Base-by-base conservation (phyloP, 2,329 filamentous ascomycete species). In the Apiospora pterosperma region DNA sequence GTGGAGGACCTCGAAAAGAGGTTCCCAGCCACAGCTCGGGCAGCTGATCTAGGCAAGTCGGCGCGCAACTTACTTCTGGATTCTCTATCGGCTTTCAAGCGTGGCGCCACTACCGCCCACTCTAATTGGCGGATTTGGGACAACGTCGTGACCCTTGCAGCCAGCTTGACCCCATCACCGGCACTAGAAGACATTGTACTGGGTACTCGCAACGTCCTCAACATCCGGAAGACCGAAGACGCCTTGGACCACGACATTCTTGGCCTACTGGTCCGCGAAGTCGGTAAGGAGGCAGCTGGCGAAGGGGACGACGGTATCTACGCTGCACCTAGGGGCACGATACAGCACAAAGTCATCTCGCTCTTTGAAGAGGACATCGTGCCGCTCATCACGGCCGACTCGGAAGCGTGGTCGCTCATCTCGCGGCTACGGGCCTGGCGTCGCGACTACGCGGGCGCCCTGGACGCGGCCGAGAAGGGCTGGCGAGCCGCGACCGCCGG, bases 111-210 rank as follows among this genome's bases (percentile, higher is more conserved):
- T 5, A 86, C 97, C 28, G 93, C 96, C 61, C 86, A 92, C 76
- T 90, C 93, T 71, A 95, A 95, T 79, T 92, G 91, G 85, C 89
- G 92, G 70, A 97, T 99, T 76, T 98, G 95, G 95, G 92, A 97
- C 75, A 99, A 99, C 72, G 90, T 98, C 19, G 86, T 99, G 64
- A 96, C 93, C 0, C 89, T 98, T 25, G 91, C 92, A 0, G 88
- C 92, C 0, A 91, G 92, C 1, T 85, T 96, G 34, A 84, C 84
- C 0, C 94, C 95, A 0, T 63, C 44, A 2, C 90, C 92, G 0
- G 88, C 90, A 0, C 89, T 93, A 73, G 76, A 82, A 0, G 93
- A 97, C 67, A 87, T 97, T 61, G 80, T 97, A 36, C 83, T 90
- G 5, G 92, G 92, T 0, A 85, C 96, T 65, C 86, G 85, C 44